These are phyloP conservation scores for Astrothelium macrocarpum DNA, from an alignment of 495 filamentous ascomycete genomes.

Conservation along the genomic window DNA sequence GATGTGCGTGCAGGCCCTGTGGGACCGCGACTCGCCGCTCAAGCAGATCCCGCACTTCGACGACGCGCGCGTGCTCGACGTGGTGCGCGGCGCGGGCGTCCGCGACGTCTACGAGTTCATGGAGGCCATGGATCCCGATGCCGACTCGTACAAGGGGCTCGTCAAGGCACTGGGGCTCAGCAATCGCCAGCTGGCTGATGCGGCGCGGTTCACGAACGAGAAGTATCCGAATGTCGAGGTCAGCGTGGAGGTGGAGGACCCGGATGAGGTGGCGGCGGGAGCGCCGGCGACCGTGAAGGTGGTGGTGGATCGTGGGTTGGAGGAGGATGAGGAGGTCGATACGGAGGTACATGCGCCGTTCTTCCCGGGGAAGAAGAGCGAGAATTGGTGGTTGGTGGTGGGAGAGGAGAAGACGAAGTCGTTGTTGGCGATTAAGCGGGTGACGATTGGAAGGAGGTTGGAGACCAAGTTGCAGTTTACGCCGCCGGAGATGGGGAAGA, in stretches of 20 bases:
- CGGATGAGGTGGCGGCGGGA: slow-evolving; percentile 58
- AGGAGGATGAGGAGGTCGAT: slow-evolving; percentile 62
- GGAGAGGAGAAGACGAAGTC: slow-evolving; percentile 78
- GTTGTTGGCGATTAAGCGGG: slow-evolving; percentile 83
- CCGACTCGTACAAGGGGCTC: slow-evolving; percentile 62
- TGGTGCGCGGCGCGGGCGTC: slow-evolving; percentile 69
- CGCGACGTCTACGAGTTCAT: slow-evolving; percentile 96
- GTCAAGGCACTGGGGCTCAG: slow-evolving; percentile 69
- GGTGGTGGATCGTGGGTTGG: slow-evolving; percentile 74
- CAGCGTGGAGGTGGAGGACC: slow-evolving; percentile 75
- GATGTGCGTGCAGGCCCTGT: slow-evolving; percentile 98
- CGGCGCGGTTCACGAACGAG: slow-evolving; percentile 91
- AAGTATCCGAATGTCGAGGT: slow-evolving; percentile 93
- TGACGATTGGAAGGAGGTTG: slow-evolving; percentile 71
- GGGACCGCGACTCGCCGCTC: slow-evolving; percentile 92
- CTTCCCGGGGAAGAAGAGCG: slow-evolving; percentile 86
- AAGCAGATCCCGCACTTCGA: slow-evolving; percentile 97
- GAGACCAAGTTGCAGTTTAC: slow-evolving; percentile 79
- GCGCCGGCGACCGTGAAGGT: slow-evolving; percentile 76
- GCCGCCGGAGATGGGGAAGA: slow-evolving; percentile 71
- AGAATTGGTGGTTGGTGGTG: slow-evolving; percentile 96
- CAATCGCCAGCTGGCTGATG: slow-evolving; percentile 73
- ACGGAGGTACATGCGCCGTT: slow-evolving; percentile 90
- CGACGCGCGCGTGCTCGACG: slow-evolving; percentile 63
- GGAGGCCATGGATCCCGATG: slow-evolving; percentile 96